phyloP scores from a whole-genome alignment of 148 eudicot species.

The Selenicereus undatus region DNA sequence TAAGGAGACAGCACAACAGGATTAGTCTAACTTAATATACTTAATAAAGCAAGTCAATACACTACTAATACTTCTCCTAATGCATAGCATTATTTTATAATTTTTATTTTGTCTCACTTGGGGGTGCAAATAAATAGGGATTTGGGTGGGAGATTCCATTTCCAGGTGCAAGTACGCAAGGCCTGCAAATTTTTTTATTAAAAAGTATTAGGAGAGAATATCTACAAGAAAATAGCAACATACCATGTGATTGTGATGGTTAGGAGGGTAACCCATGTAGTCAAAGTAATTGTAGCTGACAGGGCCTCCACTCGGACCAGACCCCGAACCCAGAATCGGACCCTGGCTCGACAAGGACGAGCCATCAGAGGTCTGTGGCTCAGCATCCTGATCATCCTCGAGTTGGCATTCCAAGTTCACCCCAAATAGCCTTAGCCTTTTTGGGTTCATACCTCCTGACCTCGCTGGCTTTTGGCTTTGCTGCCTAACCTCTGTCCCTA shows the following conservation, averaged over 20 bases:
- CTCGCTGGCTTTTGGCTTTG: slow-evolving; percentile 17
- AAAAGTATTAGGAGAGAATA: neutral
- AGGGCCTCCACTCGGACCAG: slow-evolving; percentile 12
- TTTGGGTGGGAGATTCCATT: slow-evolving; percentile 23
- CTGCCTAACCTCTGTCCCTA: slow-evolving; percentile 27
- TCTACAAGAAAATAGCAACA: neutral
- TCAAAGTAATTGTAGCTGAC: slow-evolving; percentile 27
- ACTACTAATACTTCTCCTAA: slow-evolving; percentile 20
- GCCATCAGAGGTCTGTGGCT: slow-evolving; percentile 40
- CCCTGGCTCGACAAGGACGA: slow-evolving; percentile 53
- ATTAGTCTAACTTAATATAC: slow-evolving; percentile 12
- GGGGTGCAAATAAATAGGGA: slow-evolving; percentile 46
- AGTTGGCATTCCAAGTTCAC: slow-evolving; percentile 67
- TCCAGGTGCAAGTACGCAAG: neutral
- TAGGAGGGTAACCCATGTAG: slow-evolving; percentile 28
- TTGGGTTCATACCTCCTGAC: slow-evolving; percentile 29
- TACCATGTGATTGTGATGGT: slow-evolving; percentile 45
- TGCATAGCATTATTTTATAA: slow-evolving; percentile 13
- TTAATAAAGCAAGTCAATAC: slow-evolving; percentile 1
- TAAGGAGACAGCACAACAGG: slow-evolving; percentile 24
- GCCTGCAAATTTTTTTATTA: neutral
- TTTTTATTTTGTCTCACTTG: slow-evolving; percentile 38
- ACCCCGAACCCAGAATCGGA: neutral
- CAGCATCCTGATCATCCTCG: slow-evolving; percentile 28
- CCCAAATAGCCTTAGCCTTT: slow-evolving; percentile 67